Evolutionary conservation across 2,329 filamentous ascomycete species (phyloP), one percentile per base, ranked within the genome.

Genomic region (Rutstroemia sp.): DNA sequence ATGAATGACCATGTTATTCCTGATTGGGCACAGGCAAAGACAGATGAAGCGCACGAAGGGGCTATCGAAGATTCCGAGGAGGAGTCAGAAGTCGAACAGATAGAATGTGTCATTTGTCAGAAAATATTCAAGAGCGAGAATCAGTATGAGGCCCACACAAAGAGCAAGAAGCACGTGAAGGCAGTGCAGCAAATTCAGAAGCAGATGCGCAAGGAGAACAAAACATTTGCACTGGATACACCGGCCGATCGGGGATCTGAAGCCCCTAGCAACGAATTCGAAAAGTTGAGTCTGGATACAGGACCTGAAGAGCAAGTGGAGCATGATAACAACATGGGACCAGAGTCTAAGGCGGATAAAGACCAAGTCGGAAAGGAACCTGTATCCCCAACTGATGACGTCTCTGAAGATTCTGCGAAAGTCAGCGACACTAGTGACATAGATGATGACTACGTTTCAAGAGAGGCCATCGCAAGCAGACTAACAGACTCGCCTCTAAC

Each of bases 141-240:
- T 62, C 92, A 97, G 68, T 91, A 88, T 59, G 85, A 95, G 66
- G 86, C 88, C 3, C 94, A 99, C 66, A 92, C 96, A 73, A 90
- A 87, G 73, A 97, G 92, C 76, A 99, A 96, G 71, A 99, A 97
- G 72, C 94, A 99, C 67, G 73, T 86, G 59, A 97, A 96, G 69
- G 87, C 90, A 2, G 79, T 96, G 6, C 86, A 92, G 63, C 82
- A 91, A 59, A 73, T 99, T 41, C 84, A 83, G 65, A 80, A 82
- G 65, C 86, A 94, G 69, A 95, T 99, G 91, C 82, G 79, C 64
- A 84, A 86, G 64, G 88, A 99, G 66, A 87, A 92, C 65, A 75
- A 77, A 48, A 77, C 83, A 49, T 70, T 90, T 8, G 72, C 80
- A 44, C 67, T 86, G 4, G 69, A 73, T 51, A 60, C 64, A 1